Evolutionary conservation across 202 grass and related monocot genomes (phyloP), one percentile per base, ranked within the genome.

Genomic region (Elaeis oleifera): DNA sequence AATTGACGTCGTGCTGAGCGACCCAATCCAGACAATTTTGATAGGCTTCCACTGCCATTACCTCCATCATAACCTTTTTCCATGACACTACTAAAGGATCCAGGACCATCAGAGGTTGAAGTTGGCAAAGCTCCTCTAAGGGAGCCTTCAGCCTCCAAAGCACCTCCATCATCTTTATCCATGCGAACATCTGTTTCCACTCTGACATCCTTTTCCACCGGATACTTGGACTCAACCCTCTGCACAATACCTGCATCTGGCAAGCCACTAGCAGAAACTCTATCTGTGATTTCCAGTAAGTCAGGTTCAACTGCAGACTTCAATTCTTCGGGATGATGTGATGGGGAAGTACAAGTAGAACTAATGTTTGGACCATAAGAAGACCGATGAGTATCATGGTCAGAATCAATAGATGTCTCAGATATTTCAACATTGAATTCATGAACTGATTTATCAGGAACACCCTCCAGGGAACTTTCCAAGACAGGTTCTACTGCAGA

Each of bases 1-100:
- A 99, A 75, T 62, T 99, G 89, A 52, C 63, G 85, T 58, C 95
- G 80, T 80, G 88, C 78, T 70, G 95, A 82, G 68, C 95, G 95
- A 29, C 95, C 95, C 73, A 94, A 86, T 79, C 95, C 85, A 23
- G 95, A 99, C 55, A 87, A 61, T 60, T 82, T 90, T 1, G 78
- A 87, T n/a, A 90, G 73, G 60, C 85, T 99, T 50, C 74, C 85
- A 52, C 70, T 90, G 57, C 74, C 81, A 78, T 75, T 85, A 70
- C 78, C 68, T 59, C 64, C 66, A 74, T 99, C 88, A 70, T 73
- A 74, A 61, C 72, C 69, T 70, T 86, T 86, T 54, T 61, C 76
- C 71, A 59, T 77, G 68, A 69, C 71, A 55, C 72, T 77, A 61
- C 71, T 87, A 77, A 69, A 54, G 51, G 82, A 94, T 69, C 73